phyloP scores from a whole-genome alignment of 176 grass and related monocot genomes.

The Avena atlantica region DNA sequence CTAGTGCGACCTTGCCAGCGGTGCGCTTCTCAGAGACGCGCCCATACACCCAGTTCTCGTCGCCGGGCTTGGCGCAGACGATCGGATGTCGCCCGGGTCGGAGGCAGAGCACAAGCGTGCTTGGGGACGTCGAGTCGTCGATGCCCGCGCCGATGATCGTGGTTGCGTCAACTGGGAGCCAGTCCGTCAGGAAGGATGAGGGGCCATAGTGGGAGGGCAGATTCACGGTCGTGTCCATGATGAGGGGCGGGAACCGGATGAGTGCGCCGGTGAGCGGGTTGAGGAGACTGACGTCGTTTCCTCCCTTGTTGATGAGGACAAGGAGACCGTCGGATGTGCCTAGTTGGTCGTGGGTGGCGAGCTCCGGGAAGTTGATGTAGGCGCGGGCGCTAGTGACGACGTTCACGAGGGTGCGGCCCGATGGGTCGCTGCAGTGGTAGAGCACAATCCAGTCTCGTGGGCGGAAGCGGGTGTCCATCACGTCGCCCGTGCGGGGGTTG shows the following conservation, averaged over 20 bases:
- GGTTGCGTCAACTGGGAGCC: too few species aligned
- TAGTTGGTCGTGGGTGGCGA: background rate
- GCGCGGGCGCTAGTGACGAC: background rate
- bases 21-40: background rate
- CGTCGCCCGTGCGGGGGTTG: background rate
- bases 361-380: background rate
- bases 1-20: background rate
- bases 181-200: background rate
- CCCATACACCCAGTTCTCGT: background rate
- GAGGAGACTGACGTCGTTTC: background rate
- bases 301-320: background rate
- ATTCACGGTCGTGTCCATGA: background rate
- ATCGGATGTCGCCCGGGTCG: background rate
- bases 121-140: background rate
- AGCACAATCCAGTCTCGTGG: background rate
- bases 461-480: background rate
- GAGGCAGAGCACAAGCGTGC: background rate
- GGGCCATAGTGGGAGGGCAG: background rate
- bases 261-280: background rate
- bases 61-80: background rate
- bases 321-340: background rate
- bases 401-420: background rate
- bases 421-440: background rate
- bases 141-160: background rate
- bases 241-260: background rate